Evolutionary conservation across 495 filamentous ascomycete genomes (phyloP).

Genomic region (Acidomyces sp.): DNA sequence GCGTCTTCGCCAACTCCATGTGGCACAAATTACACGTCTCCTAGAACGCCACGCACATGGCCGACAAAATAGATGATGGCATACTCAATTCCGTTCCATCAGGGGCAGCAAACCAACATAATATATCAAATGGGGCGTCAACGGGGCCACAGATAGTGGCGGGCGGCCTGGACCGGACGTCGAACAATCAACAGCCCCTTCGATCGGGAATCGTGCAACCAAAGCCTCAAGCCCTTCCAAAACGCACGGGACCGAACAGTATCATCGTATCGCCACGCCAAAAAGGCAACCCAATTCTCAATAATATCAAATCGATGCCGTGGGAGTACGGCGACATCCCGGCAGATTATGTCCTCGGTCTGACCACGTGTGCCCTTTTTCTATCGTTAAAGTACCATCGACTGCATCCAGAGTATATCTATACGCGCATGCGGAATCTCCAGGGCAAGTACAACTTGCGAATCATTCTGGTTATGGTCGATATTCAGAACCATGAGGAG

Average conservation of each 20-base stretch:
- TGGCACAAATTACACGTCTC: too few species aligned
- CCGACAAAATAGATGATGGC: too few species aligned
- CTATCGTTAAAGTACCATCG: conserved; percentile 95
- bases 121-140: too few species aligned
- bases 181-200: too few species aligned
- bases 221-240: conserved; percentile 67
- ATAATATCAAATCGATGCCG: conserved; percentile 63
- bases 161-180: conserved; percentile 5
- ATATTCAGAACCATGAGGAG: conserved; percentile 79
- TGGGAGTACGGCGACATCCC: conserved; percentile 97
- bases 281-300: conserved; percentile 89
- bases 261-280: conserved; percentile 78
- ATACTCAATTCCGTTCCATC: too few species aligned
- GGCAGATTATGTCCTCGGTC: conserved; percentile 80
- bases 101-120: too few species aligned
- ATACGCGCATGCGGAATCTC: conserved; percentile 71
- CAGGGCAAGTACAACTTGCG: conserved; percentile 72
- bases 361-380: conserved; percentile 83
- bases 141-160: too few species aligned
- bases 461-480: conserved; percentile 77
- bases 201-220: conserved; percentile 42
- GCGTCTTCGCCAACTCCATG: too few species aligned
- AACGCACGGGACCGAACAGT: conserved; percentile 53
- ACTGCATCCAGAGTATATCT: conserved; percentile 94
- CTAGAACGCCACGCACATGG: too few species aligned